These are phyloP conservation scores for Penicillium sp. DNA, from an alignment of 2,329 filamentous ascomycete species.

Conservation along the genomic window DNA sequence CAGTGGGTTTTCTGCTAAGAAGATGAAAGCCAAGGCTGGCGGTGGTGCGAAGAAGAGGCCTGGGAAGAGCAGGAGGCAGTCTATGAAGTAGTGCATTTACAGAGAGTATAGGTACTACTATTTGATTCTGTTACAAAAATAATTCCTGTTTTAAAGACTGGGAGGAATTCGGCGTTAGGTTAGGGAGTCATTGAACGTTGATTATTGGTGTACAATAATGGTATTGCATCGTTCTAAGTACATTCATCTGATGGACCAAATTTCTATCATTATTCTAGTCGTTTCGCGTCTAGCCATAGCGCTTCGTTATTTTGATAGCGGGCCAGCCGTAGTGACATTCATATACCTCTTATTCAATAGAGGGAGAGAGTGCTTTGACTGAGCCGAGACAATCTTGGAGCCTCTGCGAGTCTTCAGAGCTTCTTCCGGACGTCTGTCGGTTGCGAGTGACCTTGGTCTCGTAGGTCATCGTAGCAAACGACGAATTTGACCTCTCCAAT, in stretches of 20 bases:
- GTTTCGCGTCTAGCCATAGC: not conserved
- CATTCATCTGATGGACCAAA: not conserved
- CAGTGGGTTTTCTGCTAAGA: conserved; percentile 72
- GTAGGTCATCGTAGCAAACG: too few relatives aligned
- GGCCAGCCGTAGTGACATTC: not conserved
- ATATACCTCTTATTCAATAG: too few relatives aligned
- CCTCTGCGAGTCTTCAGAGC: too few relatives aligned
- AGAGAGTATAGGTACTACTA: not conserved
- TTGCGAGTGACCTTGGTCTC: too few relatives aligned
- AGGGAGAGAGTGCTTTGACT: too few relatives aligned
- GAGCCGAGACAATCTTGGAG: too few relatives aligned
- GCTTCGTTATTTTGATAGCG: not conserved
- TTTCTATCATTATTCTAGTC: not conserved
- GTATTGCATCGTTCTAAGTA: not conserved
- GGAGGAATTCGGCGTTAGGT: not conserved
- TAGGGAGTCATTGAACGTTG: not conserved
- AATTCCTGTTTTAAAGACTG: not conserved
- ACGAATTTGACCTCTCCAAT: too few relatives aligned
- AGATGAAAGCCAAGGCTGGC: conserved; percentile 65
- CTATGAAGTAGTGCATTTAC: conserved; percentile 17
- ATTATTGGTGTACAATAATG: not conserved
- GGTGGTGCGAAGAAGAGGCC: conserved; percentile 40
- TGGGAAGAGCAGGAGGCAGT: conserved; percentile 49
- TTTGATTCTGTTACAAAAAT: not conserved
- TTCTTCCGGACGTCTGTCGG: too few relatives aligned